Evolutionary conservation across 129 eudicot genomes (phyloP).

Genomic region (Centella asiatica): DNA sequence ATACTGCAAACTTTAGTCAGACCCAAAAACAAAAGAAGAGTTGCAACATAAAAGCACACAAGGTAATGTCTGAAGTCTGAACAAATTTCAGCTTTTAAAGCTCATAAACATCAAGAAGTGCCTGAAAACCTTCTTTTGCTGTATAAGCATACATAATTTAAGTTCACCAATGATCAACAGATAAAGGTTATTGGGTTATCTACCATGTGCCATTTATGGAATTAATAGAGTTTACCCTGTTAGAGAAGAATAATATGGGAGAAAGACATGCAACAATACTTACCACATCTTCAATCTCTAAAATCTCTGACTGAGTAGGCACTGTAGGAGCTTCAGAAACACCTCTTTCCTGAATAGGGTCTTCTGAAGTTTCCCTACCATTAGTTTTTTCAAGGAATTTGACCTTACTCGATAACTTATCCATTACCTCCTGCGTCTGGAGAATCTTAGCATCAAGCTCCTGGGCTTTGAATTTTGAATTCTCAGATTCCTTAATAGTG

Average conservation of each 20-base stretch:
- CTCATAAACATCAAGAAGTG: background rate
- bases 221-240: background rate
- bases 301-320: conserved; percentile 69
- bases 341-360: conserved; percentile 48
- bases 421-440: conserved; percentile 51
- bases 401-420: conserved; percentile 59
- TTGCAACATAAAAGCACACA: background rate
- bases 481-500: conserved; percentile 39
- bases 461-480: conserved; percentile 51
- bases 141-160: too few relatives aligned
- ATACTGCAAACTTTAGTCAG: background rate
- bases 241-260: background rate
- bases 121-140: too few relatives aligned
- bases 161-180: too few relatives aligned
- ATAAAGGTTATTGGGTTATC: too few relatives aligned
- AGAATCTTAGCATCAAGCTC: conserved; percentile 46
- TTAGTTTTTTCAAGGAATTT: conserved; percentile 60
- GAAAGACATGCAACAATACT: conserved; percentile 11
- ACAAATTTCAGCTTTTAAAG: background rate
- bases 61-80: background rate
- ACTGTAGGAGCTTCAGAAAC: conserved; percentile 38
- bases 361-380: conserved; percentile 29
- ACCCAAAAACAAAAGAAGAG: background rate
- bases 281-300: conserved; percentile 84
- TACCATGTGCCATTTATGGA: background rate